phyloP scores from a whole-genome alignment of 2,329 filamentous ascomycete genomes.

The Parastagonospora nodorum region DNA sequence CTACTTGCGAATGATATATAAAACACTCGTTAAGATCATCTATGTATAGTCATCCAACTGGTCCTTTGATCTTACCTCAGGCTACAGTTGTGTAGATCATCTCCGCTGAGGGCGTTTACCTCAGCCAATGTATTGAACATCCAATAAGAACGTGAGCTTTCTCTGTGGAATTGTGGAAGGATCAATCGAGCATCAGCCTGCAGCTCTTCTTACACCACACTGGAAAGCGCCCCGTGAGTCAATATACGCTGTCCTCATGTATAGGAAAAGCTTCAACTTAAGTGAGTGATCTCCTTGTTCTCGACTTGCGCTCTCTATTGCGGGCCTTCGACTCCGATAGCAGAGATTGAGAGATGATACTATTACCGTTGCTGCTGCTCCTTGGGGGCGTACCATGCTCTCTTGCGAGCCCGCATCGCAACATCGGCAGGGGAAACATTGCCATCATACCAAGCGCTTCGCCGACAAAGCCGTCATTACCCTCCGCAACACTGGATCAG shows the following conservation, averaged over 20 bases:
- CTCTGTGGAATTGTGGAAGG: background rate
- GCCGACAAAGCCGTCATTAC: conserved; percentile 4
- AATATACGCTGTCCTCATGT: no score
- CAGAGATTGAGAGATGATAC: conserved; percentile 16
- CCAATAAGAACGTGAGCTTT: background rate
- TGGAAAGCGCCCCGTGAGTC: background rate
- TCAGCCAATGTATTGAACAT: background rate
- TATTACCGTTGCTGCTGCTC: conserved; percentile 4
- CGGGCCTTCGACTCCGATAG: conserved; percentile 8
- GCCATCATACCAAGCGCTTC: conserved; percentile 29
- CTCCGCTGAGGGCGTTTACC: background rate
- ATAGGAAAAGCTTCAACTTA: no score
- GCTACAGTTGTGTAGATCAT: conserved; percentile 1
- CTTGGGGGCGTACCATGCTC: conserved; percentile 8
- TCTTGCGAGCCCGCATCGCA: conserved; percentile 4
- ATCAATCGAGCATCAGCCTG: background rate
- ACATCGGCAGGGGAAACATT: conserved; percentile 9
- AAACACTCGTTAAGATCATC: conserved; percentile 6
- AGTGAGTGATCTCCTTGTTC: no score
- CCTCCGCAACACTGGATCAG: conserved; percentile 15
- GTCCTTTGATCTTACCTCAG: background rate
- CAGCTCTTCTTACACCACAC: background rate
- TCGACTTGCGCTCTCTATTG: background rate
- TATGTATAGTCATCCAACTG: background rate
- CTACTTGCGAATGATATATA: conserved; percentile 1